phyloP scores from a whole-genome alignment of 2,329 filamentous ascomycete species.

The Botryotinia globosa region DNA sequence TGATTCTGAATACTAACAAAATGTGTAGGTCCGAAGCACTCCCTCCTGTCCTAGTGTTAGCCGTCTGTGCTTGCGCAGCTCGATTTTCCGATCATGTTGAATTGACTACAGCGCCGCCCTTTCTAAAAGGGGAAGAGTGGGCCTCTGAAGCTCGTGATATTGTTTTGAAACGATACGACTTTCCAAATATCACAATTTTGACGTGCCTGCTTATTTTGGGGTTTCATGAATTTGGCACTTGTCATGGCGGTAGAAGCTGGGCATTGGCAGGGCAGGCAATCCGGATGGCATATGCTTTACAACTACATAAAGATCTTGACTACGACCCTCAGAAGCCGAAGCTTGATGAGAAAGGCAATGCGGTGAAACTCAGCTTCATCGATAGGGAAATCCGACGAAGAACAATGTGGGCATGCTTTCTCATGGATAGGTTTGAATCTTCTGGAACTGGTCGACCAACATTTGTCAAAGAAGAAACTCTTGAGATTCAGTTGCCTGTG shows the following conservation, averaged over 20 bases:
- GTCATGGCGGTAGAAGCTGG: conserved; percentile 94
- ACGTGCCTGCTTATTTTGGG: conserved; percentile 87
- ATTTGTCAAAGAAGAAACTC: conserved; percentile 84
- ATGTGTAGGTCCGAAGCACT: conserved; percentile 64
- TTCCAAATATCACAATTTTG: conserved; percentile 92
- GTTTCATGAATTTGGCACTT: conserved; percentile 94
- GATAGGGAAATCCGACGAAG: conserved; percentile 89
- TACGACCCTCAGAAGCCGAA: conserved; percentile 70
- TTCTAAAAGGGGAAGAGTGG: conserved; percentile 88
- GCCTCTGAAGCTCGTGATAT: conserved; percentile 84
- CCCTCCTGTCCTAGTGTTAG: conserved; percentile 87
- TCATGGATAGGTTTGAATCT: conserved; percentile 97
- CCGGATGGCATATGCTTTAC: conserved; percentile 93
- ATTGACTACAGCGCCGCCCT: conserved; percentile 68
- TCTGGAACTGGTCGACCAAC: conserved; percentile 90
- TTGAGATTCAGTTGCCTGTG: conserved; percentile 86
- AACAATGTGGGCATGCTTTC: conserved; percentile 97
- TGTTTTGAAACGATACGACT: conserved; percentile 82
- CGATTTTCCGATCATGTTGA: conserved; percentile 89
- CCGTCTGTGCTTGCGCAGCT: conserved; percentile 92
- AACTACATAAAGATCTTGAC: conserved; percentile 88
- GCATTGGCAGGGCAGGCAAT: conserved; percentile 92
- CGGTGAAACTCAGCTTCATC: conserved; percentile 74
- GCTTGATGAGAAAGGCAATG: conserved; percentile 39
- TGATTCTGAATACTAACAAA: conserved; percentile 20